Evolutionary conservation across 352 stramenopile genomes (phyloP), one percentile per base, ranked within the genome.

Genomic region (Aphanomyces invadans): DNA sequence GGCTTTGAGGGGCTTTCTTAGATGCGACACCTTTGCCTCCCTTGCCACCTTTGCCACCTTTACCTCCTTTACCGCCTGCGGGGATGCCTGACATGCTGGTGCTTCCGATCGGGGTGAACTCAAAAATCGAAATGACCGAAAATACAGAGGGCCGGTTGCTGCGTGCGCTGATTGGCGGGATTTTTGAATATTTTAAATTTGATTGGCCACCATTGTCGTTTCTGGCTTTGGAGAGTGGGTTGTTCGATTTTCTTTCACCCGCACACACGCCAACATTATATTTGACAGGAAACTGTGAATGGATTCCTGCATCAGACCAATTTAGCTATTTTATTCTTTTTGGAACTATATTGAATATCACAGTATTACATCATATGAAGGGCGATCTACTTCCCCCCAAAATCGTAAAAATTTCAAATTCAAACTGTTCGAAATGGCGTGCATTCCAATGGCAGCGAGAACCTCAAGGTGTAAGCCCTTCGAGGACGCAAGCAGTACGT

Each of bases 1-100:
- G 90, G 53, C 96, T 99, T 83, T 99, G 96, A 49, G 97, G 97
- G 45, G 96, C 95, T 78, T 99, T 99, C 89, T 99, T 99, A 71
- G 92, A 92, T 45, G 97, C 98, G 33, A 98, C 96, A 60, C 95
- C 97, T 77, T 99, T 99, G 73, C 97, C 97, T 52, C 97, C 97
- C 86, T 99, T 99, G 78, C 97, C 97, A 72, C 95, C 96, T 74
- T 98, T 98, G 63, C 94, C 94, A 53, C 94, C 95, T 77, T 98
- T 98, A 45, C 94, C 93, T 66, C 92, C 95, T 46, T 64, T 64
- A 38, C 55, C 55, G 38, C 55, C 55, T 19, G 21, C 55, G 26
- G 55, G 55, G n/a, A 64, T 64, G 36, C 55, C 55, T 12, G 55
- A 64, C 55, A 64, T 64, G 19, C 5, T 52, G 53, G 33, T 12